A percentile compares a stretch with the other conserved stretches of the same genome.
Evolutionary conservation across 257 asterid species (phyloP).

Genomic region (Rubia yunnanensis): DNA sequence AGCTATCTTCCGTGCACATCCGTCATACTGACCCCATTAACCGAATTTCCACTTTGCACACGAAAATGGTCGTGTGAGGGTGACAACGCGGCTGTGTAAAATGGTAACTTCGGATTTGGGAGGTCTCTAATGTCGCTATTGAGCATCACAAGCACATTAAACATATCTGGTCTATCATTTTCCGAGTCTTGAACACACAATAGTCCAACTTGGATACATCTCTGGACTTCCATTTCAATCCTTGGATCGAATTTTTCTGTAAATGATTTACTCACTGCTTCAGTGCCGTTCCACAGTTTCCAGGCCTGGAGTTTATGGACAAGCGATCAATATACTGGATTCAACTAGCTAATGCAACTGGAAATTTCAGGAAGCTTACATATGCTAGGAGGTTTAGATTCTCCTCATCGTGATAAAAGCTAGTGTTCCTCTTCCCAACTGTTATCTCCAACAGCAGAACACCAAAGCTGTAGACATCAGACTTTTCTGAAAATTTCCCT

Average conservation of each 20-base stretch:
- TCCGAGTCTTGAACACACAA: slow-evolving; percentile 45
- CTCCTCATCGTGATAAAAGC: slow-evolving; percentile 22
- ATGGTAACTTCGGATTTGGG: slow-evolving; percentile 35
- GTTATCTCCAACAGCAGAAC: slow-evolving; percentile 54
- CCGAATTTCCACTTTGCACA: slow-evolving; percentile 25
- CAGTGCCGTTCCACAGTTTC: slow-evolving; percentile 26
- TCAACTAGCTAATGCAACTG: background rate
- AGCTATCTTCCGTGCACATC: slow-evolving; percentile 29
- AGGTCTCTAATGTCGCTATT: slow-evolving; percentile 38
- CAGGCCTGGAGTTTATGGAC: background rate
- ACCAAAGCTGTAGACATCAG: slow-evolving; percentile 67
- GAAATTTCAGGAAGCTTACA: slow-evolving; percentile 25
- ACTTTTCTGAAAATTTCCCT: slow-evolving; percentile 62
- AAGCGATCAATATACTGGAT: background rate
- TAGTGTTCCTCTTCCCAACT: slow-evolving; percentile 43
- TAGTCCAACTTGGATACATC: background rate
- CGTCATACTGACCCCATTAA: slow-evolving; percentile 30
- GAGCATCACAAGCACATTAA: slow-evolving; percentile 44
- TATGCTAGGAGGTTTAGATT: slow-evolving; percentile 43
- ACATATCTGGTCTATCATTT: slow-evolving; percentile 42
- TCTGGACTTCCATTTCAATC: background rate
- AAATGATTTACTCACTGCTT: slow-evolving; percentile 22
- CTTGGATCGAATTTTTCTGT: background rate
- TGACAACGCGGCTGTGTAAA: slow-evolving; percentile 19
- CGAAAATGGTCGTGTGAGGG: slow-evolving; percentile 23